Conservation (phyloP, 306 rosid species). For the Argentina anserina region DNA sequence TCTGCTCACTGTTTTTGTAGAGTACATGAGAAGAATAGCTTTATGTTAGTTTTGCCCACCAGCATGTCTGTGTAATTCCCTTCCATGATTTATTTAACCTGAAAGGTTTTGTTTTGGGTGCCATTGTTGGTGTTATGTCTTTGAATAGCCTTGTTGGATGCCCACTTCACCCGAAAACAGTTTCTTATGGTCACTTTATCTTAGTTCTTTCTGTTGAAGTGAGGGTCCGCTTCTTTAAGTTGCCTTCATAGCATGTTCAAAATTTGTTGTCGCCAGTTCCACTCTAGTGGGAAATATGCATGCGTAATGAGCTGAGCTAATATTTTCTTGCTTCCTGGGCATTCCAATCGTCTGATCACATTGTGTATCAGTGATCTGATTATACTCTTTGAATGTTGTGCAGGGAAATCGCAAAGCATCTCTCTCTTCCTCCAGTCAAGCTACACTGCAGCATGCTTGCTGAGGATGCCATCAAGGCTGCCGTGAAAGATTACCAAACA, state of each 20-base stretch:
- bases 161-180: not conserved
- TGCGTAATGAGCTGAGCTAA: not conserved
- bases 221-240: not conserved
- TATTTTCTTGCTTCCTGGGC: not conserved
- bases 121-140: not conserved
- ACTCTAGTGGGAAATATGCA: not conserved
- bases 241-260: not conserved
- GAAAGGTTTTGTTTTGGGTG: not conserved
- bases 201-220: not conserved
- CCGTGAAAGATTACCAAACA: constrained; percentile 81
- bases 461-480: constrained; percentile 98
- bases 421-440: constrained; percentile 96
- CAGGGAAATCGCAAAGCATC: constrained; percentile 97
- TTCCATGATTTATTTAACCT: not conserved
- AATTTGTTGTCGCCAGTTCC: not conserved
- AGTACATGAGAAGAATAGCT: not conserved
- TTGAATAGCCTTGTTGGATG: not conserved
- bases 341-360: not conserved
- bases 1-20: not conserved
- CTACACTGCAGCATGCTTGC: constrained; percentile 99
- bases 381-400: not conserved
- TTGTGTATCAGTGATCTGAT: not conserved
- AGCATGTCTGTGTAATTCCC: not conserved
- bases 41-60: not conserved
- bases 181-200: not conserved